Base-by-base conservation (phyloP, 164 flowering plant species). In the Magnolia changhungtana region DNA sequence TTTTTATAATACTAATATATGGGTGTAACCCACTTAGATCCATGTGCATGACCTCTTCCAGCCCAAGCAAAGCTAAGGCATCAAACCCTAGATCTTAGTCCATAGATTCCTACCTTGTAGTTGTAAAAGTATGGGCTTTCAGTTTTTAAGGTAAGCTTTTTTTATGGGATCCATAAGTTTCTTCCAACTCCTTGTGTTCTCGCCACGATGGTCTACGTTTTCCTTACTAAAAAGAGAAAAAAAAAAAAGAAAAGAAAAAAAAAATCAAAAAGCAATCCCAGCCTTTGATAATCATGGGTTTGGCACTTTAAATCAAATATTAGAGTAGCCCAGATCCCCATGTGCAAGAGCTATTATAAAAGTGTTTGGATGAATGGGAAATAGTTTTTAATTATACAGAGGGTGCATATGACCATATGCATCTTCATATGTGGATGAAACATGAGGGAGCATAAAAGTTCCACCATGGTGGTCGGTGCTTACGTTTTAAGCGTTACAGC, bases 1-100 rank as follows among this genome's bases (percentile, higher is more conserved):
- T 50, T 70, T 9, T 7, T 20, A n/a, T 64, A 8, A 10, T 49
- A 7, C 16, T 16, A 70, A n/a, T 2, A 21, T 37, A 8, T 61
- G 51, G 37, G 63, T 21, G 21, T 63, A 74, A 45, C 64, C 63
- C 71, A 67, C 24, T 52, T 75, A 29, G 31, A 51, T 29, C 64
- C 77, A 75, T 67, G 71, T 75, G 77, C 27, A 51, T 24, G 45
- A 75, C 18, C 49, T 27, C 71, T 50, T 19, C 45, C 67, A 20
- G 72, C 49, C 63, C 77, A 75, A 75, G 72, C 72, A 67, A 75
- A 67, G 72, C 23, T 19, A 55, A 50, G 24, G 72, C 50, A 67
- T 51, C 72, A 66, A 75, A 75, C 71, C 77, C 64, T 67, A 75
- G 50, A 67, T 67, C 31, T 23, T 65, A 58, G 20, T 52, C 37